Evolutionary conservation across 768 basidiomycete genomes (phyloP).

Genomic region (Boletellus emodensis): DNA sequence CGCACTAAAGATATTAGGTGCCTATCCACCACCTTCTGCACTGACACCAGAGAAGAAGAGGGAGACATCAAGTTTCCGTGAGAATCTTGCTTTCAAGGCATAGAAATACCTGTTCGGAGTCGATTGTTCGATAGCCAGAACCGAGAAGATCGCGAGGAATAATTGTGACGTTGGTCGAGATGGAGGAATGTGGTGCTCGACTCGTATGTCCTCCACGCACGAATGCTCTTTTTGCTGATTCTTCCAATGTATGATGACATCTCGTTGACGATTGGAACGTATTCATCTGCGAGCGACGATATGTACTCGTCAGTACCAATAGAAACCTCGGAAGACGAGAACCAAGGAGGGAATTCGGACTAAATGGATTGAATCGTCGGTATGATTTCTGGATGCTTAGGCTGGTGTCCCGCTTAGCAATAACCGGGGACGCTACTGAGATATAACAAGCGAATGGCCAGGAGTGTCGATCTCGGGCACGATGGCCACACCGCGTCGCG

Average conservation of each 20-base stretch:
- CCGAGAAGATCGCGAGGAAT: constrained; percentile 33
- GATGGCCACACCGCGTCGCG: constrained; percentile 35
- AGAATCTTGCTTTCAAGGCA: constrained; percentile 37
- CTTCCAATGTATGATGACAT: constrained; percentile 37
- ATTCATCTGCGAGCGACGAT: constrained; percentile 36
- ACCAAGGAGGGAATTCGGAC: constrained; percentile 40
- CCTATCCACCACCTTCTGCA: constrained; percentile 31
- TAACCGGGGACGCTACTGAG: constrained; percentile 44
- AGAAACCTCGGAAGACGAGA: constrained; percentile 38
- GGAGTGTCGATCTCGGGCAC: constrained; percentile 44
- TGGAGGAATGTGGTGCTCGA: constrained; percentile 33
- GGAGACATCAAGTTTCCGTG: constrained; percentile 25
- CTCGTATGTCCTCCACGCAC: constrained; percentile 42
- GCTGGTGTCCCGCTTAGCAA: constrained; percentile 34
- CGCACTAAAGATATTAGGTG: constrained; percentile 33
- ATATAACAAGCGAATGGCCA: constrained; percentile 42
- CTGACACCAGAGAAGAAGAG: constrained; percentile 30
- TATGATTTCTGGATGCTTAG: constrained; percentile 40
- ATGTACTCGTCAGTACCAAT: constrained; percentile 46
- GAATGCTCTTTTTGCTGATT: constrained; percentile 35
- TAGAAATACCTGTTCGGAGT: constrained; percentile 34
- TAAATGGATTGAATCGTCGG: constrained; percentile 42
- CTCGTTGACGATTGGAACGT: constrained; percentile 40
- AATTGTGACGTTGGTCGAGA: constrained; percentile 39
- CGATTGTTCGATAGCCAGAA: constrained; percentile 36